Conservation (phyloP, 73 alveolate genomes). For the Paramecium sexaurelia region DNA sequence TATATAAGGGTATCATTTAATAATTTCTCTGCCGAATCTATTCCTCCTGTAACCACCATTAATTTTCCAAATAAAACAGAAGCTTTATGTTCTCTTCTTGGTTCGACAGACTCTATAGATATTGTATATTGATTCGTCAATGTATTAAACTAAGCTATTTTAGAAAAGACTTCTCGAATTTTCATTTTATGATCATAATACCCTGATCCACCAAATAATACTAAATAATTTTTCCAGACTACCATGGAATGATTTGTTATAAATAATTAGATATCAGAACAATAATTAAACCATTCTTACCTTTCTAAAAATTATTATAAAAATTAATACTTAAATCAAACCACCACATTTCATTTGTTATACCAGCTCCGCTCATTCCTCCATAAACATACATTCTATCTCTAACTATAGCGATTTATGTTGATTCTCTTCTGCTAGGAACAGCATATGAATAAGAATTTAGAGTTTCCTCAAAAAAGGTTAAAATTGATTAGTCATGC, state of each 20-base stretch:
- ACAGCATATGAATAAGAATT: slow-evolving; percentile 21
- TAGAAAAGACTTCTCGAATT: slow-evolving; percentile 9
- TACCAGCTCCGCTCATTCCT: slow-evolving; percentile 61
- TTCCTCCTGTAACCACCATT: slow-evolving; percentile 31
- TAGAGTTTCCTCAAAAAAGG: slow-evolving; percentile 35
- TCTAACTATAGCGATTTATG: slow-evolving; percentile 4
- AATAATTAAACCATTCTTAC: not conserved
- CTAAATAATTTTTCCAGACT: not conserved
- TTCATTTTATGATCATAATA: slow-evolving; percentile 52
- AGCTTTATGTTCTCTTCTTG: slow-evolving; percentile 59
- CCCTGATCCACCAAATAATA: slow-evolving; percentile 33
- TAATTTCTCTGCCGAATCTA: slow-evolving; percentile 42
- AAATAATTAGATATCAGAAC: not conserved
- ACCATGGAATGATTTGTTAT: slow-evolving; percentile 27
- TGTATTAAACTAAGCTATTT: not conserved
- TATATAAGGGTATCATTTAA: slow-evolving; percentile 32
- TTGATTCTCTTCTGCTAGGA: slow-evolving; percentile 56
- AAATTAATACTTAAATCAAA: slow-evolving; percentile 1
- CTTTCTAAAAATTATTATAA: slow-evolving; percentile 1
- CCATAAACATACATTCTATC: slow-evolving; percentile 47
- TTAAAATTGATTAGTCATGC: not conserved
- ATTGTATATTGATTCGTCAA: not conserved
- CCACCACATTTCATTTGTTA: slow-evolving; percentile 31
- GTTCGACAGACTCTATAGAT: slow-evolving; percentile 43
- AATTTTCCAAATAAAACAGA: not conserved